Base-by-base conservation (phyloP, 176 grass and related monocot species). In the Cymbopogon citratus region DNA sequence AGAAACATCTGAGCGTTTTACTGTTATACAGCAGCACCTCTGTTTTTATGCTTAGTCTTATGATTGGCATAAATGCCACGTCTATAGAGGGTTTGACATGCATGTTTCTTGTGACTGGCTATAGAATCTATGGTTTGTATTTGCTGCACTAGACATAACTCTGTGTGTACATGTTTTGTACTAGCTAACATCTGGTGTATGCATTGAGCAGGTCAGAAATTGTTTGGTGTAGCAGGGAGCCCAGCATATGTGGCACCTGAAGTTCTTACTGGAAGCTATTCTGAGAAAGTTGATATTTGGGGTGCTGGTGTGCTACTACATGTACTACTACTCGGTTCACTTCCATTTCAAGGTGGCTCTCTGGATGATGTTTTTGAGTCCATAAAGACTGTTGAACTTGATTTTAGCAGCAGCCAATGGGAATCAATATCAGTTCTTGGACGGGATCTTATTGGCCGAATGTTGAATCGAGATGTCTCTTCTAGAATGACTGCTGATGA, bases 211-310 rank as follows among this genome's bases (percentile, higher is more conserved):
- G n/a, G n/a, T n/a, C n/a, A n/a, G n/a, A n/a, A n/a, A n/a, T n/a
- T n/a, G n/a, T n/a, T n/a, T n/a, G n/a, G n/a, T n/a, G n/a, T n/a
- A n/a, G n/a, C n/a, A n/a, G n/a, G n/a, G n/a, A n/a, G n/a, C n/a
- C n/a, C n/a, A n/a, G n/a, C n/a, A n/a, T n/a, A n/a, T n/a, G n/a
- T n/a, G n/a, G n/a, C 92, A 2, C 95, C 95, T 45, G 95, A 95
- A 83, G 95, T 98, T 76, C 84, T 98, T 48, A 83, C 81, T 12
- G 95, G 95, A 67, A 60, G 75, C 41, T 98, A 98, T 72, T 87
- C 79, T 61, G 95, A 98, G 83, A 93, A 98, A 78, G 90, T 91
- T 36, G 95, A 98, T 78, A 91, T 98, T 71, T 98, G 95, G 95
- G 65, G 85, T 61, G 90, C 87, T 18, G 95, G 95, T 59, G 95